Conservation (phyloP, 441 rosid genomes). For the Adansonia madagascariensis region DNA sequence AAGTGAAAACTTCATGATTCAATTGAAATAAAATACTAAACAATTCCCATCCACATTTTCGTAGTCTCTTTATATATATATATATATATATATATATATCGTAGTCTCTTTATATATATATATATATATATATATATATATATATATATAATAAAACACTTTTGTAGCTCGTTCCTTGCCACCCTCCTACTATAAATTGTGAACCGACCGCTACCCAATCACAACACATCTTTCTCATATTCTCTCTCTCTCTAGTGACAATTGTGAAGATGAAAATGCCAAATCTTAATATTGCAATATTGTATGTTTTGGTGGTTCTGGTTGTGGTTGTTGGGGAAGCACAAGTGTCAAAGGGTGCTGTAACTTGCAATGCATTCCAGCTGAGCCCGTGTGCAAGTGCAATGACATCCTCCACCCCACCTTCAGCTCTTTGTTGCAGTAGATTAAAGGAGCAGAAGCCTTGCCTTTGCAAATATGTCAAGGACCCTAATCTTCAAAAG, state of each 20-base stretch:
- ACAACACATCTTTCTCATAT: neutral
- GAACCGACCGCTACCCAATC: neutral
- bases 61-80: no score
- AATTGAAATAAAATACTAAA: neutral
- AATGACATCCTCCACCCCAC: slow-evolving; percentile 31
- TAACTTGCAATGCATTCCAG: slow-evolving; percentile 38
- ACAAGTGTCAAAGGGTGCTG: slow-evolving; percentile 1
- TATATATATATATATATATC: no score
- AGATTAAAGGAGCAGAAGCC: slow-evolving; percentile 45
- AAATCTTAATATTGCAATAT: neutral
- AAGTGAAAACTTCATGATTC: neutral
- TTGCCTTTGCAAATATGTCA: slow-evolving; percentile 47
- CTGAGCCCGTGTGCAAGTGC: slow-evolving; percentile 41
- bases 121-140: no score
- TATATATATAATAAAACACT: no score
- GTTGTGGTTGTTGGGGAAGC: neutral
- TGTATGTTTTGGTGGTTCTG: slow-evolving; percentile 26
- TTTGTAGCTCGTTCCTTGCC: neutral
- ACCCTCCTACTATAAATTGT: neutral
- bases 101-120: no score
- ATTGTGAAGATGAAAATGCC: neutral
- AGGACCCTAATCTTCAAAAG: slow-evolving; percentile 38
- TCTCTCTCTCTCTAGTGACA: neutral
- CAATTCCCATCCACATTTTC: neutral
- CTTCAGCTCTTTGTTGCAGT: slow-evolving; percentile 42